Conservation (phyloP, 768 basidiomycete species). For the Tricholoma hemisulphureum region DNA sequence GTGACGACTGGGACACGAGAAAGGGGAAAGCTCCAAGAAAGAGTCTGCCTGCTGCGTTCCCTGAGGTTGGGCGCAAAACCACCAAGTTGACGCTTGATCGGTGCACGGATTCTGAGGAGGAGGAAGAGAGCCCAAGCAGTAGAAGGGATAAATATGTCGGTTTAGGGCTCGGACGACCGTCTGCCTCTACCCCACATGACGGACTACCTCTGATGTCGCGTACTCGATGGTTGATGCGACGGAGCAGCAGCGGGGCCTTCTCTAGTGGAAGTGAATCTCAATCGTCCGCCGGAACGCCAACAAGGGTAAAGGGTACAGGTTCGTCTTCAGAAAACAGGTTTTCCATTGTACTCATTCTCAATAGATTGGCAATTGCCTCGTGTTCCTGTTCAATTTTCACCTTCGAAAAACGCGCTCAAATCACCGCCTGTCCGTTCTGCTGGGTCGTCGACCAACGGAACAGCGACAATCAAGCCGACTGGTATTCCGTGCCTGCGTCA, state of each 20-base stretch:
- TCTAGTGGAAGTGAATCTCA: slow-evolving; percentile 71
- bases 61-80: slow-evolving; percentile 35
- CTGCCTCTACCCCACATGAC: slow-evolving; percentile 25
- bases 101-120: slow-evolving; percentile 61
- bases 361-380: slow-evolving; percentile 57
- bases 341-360: slow-evolving; percentile 5
- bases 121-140: slow-evolving; percentile 64
- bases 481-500: slow-evolving; percentile 29
- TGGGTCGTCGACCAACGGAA: slow-evolving; percentile 56
- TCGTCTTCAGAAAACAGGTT: slow-evolving; percentile 20
- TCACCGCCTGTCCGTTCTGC: slow-evolving; percentile 47
- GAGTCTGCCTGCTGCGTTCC: slow-evolving; percentile 75
- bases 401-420: slow-evolving; percentile 40
- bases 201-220: slow-evolving; percentile 38
- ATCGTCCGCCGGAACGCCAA: slow-evolving; percentile 61
- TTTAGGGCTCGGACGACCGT: slow-evolving; percentile 64
- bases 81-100: slow-evolving; percentile 35
- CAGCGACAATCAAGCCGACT: slow-evolving; percentile 46
- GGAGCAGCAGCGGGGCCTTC: slow-evolving; percentile 80
- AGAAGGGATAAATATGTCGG: slow-evolving; percentile 57
- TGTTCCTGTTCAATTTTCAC: slow-evolving; percentile 47
- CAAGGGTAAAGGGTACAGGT: slow-evolving; percentile 53
- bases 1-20: slow-evolving; percentile 45
- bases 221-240: slow-evolving; percentile 64
- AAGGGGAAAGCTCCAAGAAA: slow-evolving; percentile 59